Conservation (phyloP, 2,329 filamentous ascomycete genomes). For the Exserohilum rostratum region DNA sequence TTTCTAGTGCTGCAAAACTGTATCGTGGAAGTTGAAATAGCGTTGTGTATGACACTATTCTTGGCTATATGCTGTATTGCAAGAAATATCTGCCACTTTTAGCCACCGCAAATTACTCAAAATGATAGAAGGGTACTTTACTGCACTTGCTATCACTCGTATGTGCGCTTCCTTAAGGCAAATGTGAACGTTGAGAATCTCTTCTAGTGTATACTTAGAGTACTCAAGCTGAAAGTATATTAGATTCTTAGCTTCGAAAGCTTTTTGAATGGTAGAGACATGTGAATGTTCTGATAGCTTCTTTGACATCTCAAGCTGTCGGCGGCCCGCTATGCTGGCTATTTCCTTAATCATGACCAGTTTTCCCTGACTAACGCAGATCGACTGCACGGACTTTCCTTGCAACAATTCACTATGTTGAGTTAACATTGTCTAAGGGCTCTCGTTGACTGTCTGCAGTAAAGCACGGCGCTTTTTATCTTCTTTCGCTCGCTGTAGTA, state of each 20-base stretch:
- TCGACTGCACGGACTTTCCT: neutral
- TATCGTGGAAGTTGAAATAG: neutral
- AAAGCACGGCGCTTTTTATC: neutral
- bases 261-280: neutral
- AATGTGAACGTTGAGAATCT: neutral
- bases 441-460: neutral
- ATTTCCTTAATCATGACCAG: neutral
- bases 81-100: conserved; percentile 5
- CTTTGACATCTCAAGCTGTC: neutral
- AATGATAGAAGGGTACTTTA: neutral
- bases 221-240: neutral
- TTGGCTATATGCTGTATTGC: conserved; percentile 1
- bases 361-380: neutral
- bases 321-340: neutral
- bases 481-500: too few relatives aligned
- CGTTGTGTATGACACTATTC: neutral
- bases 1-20: neutral
- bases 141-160: neutral
- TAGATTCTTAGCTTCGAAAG: neutral
- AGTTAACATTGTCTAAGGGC: neutral
- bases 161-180: neutral
- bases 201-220: conserved; percentile 1
- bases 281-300: conserved; percentile 1
- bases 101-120: too few relatives aligned
- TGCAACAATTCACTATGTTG: neutral